Conservation (phyloP, 768 basidiomycete species). For the Pleurotus eryngii region DNA sequence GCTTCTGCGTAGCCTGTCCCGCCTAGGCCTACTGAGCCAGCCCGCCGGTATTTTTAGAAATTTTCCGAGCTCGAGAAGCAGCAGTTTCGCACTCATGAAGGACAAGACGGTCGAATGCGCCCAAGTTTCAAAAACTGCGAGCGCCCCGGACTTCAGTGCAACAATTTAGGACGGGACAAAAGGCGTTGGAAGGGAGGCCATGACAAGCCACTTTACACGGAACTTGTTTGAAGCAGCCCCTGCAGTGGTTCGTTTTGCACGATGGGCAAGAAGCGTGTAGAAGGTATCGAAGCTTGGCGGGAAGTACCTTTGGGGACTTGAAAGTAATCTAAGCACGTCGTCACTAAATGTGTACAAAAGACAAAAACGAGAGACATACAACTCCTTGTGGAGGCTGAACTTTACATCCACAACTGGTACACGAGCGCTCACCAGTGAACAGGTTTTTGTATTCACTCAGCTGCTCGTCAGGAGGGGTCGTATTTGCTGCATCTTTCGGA, state of each 20-base stretch:
- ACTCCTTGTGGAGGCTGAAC: slow-evolving; percentile 39
- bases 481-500: slow-evolving; percentile 1
- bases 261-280: slow-evolving; percentile 41
- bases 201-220: slow-evolving; percentile 38
- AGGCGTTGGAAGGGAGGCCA: slow-evolving; percentile 27
- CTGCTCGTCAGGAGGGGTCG: slow-evolving; percentile 26
- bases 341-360: not conserved
- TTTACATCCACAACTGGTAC: slow-evolving; percentile 32
- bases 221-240: slow-evolving; percentile 43
- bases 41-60: slow-evolving; percentile 21
- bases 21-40: slow-evolving; percentile 42
- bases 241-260: slow-evolving; percentile 44
- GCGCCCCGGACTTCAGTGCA: slow-evolving; percentile 43
- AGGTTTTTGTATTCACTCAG: slow-evolving; percentile 30
- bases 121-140: slow-evolving; percentile 51
- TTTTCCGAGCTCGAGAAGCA: slow-evolving; percentile 33
- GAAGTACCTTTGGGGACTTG: slow-evolving; percentile 18
- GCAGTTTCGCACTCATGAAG: slow-evolving; percentile 37
- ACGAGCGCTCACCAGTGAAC: slow-evolving; percentile 32
- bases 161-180: slow-evolving; percentile 37
- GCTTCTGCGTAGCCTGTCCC: slow-evolving; percentile 47
- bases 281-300: slow-evolving; percentile 27
- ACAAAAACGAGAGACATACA: slow-evolving; percentile 28
- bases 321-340: slow-evolving; percentile 23
- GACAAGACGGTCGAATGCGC: slow-evolving; percentile 45